These are phyloP conservation scores for Phoenix dactylifera DNA, from an alignment of 176 grass and related monocot species.

Conservation along the genomic window DNA sequence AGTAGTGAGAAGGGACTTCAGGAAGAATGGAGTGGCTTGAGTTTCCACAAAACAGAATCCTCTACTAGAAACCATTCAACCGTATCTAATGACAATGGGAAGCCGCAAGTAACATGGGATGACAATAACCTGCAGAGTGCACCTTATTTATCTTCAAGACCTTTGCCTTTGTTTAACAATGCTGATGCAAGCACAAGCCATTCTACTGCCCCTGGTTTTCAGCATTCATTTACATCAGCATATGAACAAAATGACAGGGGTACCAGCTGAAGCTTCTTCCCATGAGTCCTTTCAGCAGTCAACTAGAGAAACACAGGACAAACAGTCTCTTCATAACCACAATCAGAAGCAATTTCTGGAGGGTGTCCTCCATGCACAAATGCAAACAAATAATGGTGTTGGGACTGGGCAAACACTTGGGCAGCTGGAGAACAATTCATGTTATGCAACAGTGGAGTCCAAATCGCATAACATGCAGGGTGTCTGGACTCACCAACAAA, in stretches of 20 bases:
- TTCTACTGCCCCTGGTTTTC: slow-evolving; percentile 44
- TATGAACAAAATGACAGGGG: slow-evolving; percentile 40
- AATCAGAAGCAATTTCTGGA: slow-evolving; percentile 57
- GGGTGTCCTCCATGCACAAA: slow-evolving; percentile 45
- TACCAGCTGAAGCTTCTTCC: slow-evolving; percentile 26
- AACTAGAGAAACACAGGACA: slow-evolving; percentile 38
- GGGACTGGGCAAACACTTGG: slow-evolving; percentile 50
- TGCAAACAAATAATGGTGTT: slow-evolving; percentile 36
- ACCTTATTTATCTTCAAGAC: slow-evolving; percentile 12
- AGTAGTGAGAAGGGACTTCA: slow-evolving; percentile 32
- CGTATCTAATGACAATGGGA: slow-evolving; percentile 13
- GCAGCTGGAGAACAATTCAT: slow-evolving; percentile 35
- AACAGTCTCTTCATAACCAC: slow-evolving; percentile 36
- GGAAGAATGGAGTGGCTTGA: slow-evolving; percentile 32
- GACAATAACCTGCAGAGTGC: slow-evolving; percentile 30
- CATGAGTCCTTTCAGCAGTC: slow-evolving; percentile 30
- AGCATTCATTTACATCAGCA: slow-evolving; percentile 30
- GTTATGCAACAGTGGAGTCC: slow-evolving; percentile 25
- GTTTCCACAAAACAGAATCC: slow-evolving; percentile 23
- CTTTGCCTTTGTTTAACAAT: slow-evolving; percentile 25
- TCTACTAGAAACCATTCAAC: slow-evolving; percentile 9
- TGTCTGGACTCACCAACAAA: slow-evolving; percentile 73
- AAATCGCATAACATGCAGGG: slow-evolving; percentile 30
- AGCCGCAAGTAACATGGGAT: slow-evolving; percentile 31
- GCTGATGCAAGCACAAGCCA: slow-evolving; percentile 38